Base-by-base conservation (phyloP, 2,329 filamentous ascomycete genomes). In the Aspergillus pseudotamarii region DNA sequence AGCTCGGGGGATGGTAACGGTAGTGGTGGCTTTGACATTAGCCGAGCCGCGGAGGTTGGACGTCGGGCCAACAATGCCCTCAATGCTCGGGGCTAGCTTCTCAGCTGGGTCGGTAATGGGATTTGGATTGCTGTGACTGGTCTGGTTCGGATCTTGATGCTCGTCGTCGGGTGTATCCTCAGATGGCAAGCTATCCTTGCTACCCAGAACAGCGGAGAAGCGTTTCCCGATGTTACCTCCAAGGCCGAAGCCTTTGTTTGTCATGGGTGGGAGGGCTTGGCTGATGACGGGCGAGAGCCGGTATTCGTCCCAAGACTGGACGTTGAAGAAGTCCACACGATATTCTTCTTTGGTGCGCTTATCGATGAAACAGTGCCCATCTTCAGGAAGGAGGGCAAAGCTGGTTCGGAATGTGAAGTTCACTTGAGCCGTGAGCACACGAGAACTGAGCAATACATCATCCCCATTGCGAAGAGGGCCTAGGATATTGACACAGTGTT, bases 391-490 rank as follows among this genome's bases (percentile, higher is more conserved):
- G 10, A 97, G 88, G 12, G 89, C 88, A 72, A 92, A 97, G 48
- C 89, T 94, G 0, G 93, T 96, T 9, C 94, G 87, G 57, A 98
- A 88, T 0, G 91, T 93, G 72, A 98, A 97, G 78, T 96, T 96
- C 69, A 97, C 94, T 73, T 95, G 92, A 0, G 94, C 93, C 0
- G 93, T 97, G 19, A 98, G 84, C 0, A 97, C 90, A 68, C 92
- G 92, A 65, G 93, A 93, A 71, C 94, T 96, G 63, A 97, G 84
- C 1, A 97, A 84, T 0, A 97, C 93, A 21, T 94, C 91, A 73
- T 98, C 94, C n/a, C 94, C 94, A 70, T 96, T 94, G 41, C 94
- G 89, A 14, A 98, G 77, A 0, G 94, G 94, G 0, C 94, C 94
- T 4, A 97, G 84, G 58, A 97, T 95, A 74, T 97, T 97, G 74